Percentiles rank a stretch among this genome's conserved stretches.
Conservation (phyloP, 768 basidiomycete genomes). For the Rhodotorula toruloides region DNA sequence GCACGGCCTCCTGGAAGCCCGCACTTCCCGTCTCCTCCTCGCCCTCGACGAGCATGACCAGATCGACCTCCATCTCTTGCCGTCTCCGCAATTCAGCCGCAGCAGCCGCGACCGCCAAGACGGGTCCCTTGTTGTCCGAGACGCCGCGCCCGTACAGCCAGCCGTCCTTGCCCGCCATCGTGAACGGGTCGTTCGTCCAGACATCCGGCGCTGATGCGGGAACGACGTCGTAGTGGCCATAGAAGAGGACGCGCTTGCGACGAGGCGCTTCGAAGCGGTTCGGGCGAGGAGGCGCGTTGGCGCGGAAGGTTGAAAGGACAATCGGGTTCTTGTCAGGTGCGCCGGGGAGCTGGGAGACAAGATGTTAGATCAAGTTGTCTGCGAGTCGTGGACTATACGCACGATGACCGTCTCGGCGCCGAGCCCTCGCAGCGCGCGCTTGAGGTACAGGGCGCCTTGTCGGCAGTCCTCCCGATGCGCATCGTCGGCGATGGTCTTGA, state of each 20-base stretch:
- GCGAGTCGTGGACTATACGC: background rate
- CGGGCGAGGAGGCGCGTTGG: conserved; percentile 50
- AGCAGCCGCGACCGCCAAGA: conserved; percentile 83
- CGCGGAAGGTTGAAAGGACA: conserved; percentile 83
- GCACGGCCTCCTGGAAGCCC: conserved; percentile 74
- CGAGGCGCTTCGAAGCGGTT: conserved; percentile 21
- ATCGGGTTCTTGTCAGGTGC: conserved; percentile 62
- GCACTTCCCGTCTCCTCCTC: conserved; percentile 93
- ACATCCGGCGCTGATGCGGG: conserved; percentile 60
- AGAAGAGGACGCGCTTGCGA: conserved; percentile 77
- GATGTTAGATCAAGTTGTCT: too few species aligned
- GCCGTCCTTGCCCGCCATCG: conserved; percentile 72
- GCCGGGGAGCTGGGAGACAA: too few species aligned
- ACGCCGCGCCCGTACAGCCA: conserved; percentile 83
- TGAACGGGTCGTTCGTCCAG: conserved; percentile 82
- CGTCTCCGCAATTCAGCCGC: conserved; percentile 70
- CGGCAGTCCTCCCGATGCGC: conserved; percentile 70
- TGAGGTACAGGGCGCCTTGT: conserved; percentile 87
- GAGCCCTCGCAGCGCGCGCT: conserved; percentile 77
- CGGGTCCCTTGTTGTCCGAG: conserved; percentile 92
- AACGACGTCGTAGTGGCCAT: conserved; percentile 99
- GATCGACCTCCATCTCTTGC: conserved; percentile 72
- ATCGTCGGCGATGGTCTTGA: conserved; percentile 71
- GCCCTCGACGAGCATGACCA: conserved; percentile 88
- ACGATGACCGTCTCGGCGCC: conserved; percentile 70